These are phyloP conservation scores for Exserohilum rostratum DNA, from an alignment of 2,329 filamentous ascomycete species.

Conservation along the genomic window DNA sequence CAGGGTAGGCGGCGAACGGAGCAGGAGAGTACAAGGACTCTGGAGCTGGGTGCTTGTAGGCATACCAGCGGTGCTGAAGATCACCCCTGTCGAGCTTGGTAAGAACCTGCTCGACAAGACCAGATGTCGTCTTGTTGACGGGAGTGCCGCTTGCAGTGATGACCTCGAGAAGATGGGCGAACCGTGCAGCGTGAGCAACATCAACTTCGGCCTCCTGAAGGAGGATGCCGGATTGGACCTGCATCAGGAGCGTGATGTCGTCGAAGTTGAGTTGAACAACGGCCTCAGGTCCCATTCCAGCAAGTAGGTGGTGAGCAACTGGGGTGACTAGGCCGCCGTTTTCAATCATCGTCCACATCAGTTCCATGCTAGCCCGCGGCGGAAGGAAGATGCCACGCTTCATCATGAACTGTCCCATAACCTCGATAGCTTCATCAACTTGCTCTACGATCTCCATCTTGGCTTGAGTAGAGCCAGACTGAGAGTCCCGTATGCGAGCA, in stretches of 20 bases:
- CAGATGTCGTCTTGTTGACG: conserved; percentile 62
- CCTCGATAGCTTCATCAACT: conserved; percentile 84
- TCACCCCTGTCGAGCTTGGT: conserved; percentile 59
- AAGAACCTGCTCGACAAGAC: conserved; percentile 64
- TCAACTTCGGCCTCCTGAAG: conserved; percentile 57
- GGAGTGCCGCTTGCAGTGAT: conserved; percentile 60
- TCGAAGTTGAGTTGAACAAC: conserved; percentile 61
- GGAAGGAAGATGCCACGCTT: conserved; percentile 59
- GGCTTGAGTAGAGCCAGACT: conserved; percentile 54
- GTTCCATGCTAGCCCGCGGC: conserved; percentile 62
- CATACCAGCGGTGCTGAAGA: conserved; percentile 63
- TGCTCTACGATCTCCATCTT: conserved; percentile 71
- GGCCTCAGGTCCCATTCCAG: conserved; percentile 64
- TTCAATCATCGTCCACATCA: conserved; percentile 69
- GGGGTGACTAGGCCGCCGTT: conserved; percentile 67
- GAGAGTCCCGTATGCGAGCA: conserved; percentile 73
- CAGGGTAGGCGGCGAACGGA: conserved; percentile 57
- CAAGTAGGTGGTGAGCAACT: conserved; percentile 65
- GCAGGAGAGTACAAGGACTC: conserved; percentile 55
- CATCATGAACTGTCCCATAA: conserved; percentile 64
- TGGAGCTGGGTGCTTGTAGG: conserved; percentile 58
- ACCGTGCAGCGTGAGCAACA: conserved; percentile 64
- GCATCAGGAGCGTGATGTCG: conserved; percentile 65
- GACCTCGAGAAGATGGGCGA: conserved; percentile 66
- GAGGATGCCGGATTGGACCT: conserved; percentile 63